phyloP scores from a whole-genome alignment of 306 rosid genomes.

The Abrus precatorius region DNA sequence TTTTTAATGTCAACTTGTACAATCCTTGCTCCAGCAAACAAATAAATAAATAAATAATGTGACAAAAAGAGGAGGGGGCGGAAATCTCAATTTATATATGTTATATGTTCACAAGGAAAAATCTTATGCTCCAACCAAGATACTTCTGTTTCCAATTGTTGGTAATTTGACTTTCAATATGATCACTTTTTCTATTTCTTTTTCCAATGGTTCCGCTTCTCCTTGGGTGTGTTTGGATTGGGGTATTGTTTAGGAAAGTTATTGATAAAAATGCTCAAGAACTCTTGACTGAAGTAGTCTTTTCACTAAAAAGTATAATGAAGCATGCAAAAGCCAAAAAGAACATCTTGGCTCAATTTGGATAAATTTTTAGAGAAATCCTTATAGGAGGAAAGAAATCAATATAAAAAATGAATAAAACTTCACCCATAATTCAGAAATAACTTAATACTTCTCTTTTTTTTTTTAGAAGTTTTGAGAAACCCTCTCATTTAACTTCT shows the following conservation, averaged over 20 bases:
- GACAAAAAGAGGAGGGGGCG: no score
- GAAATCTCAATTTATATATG: no score
- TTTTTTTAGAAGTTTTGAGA: no score
- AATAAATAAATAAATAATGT: neutral
- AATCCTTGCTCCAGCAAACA: neutral
- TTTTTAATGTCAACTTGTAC: constrained; percentile 5
- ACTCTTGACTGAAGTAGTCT: neutral
- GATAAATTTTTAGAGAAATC: no score
- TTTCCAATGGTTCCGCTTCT: neutral
- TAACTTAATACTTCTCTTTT: no score
- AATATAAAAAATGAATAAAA: no score
- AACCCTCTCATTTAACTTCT: no score
- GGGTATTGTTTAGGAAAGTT: neutral
- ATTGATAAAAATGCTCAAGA: neutral
- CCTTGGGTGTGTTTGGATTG: neutral
- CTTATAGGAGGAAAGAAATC: no score
- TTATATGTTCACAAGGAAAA: neutral
- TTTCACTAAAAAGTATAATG: neutral
- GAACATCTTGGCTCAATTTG: no score
- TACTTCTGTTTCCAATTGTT: neutral
- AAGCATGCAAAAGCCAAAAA: neutral
- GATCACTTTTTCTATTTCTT: neutral
- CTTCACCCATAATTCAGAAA: no score
- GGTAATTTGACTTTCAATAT: neutral
- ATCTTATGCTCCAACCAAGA: neutral